A percentile compares a stretch with the other conserved stretches of the same genome.
These are phyloP conservation scores for Balamuthia mandrillaris DNA, from an alignment of 208 protist genomes.

Conservation along the genomic window DNA sequence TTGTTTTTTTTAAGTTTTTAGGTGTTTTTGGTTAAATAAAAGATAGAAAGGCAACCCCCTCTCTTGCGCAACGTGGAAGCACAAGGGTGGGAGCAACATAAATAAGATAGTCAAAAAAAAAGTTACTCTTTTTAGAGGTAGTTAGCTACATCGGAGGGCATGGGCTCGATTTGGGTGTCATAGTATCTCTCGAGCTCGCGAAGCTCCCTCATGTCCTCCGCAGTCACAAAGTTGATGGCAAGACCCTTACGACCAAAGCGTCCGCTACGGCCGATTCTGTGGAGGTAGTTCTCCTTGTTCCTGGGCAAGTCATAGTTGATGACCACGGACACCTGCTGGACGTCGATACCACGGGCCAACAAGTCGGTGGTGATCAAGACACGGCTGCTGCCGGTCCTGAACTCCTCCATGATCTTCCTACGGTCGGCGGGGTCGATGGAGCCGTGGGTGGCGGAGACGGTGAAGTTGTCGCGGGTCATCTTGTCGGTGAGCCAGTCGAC, in stretches of 20 bases:
- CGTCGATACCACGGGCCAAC: conserved; percentile 98
- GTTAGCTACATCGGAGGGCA: conserved; percentile 91
- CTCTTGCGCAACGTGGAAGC: too few relatives aligned
- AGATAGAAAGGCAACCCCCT: too few relatives aligned
- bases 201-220: conserved; percentile 91
- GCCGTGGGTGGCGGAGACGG: conserved; percentile 91
- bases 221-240: conserved; percentile 99
- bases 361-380: conserved; percentile 99
- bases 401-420: conserved; percentile 96
- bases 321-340: conserved; percentile 99
- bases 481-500: conserved; percentile 92
- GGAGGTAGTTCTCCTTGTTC: conserved; percentile 98
- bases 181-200: conserved; percentile 98
- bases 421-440: conserved; percentile 96
- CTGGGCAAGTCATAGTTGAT: conserved; percentile 99
- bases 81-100: too few relatives aligned
- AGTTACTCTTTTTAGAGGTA: conserved; percentile 44
- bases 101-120: too few relatives aligned
- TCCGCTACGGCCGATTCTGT: conserved; percentile 97
- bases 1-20: too few relatives aligned
- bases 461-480: conserved; percentile 84
- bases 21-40: too few relatives aligned
- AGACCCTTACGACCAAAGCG: conserved; percentile 99
- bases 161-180: conserved; percentile 97
- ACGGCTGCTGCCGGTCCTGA: conserved; percentile 89